Evolutionary conservation across 768 basidiomycete genomes (phyloP), one percentile per base, ranked within the genome.

Genomic region (Lactifluus echinatus): DNA sequence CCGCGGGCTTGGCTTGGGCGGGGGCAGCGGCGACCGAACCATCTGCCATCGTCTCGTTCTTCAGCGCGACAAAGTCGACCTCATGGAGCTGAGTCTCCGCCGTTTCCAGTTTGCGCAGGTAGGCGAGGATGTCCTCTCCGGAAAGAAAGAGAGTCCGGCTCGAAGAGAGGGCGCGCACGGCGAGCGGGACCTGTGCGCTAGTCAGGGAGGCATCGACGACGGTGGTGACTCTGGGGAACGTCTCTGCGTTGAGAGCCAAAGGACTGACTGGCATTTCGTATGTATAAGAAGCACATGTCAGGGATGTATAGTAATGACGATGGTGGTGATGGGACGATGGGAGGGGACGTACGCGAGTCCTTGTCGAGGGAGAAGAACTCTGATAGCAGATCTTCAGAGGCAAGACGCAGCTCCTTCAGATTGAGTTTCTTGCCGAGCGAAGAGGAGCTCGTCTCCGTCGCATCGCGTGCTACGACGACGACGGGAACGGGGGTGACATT

Each of bases 331-430:
- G n/a, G n/a, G 7, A 10, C 3, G 40, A 49, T 29, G 26, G n/a
- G n/a, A 39, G 14, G 40, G 50, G 21, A 80, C 89, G 66, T 69
- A 93, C 92, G 72, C 45, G 90, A 89, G 71, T 93, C 83, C 73
- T 94, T 95, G 69, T 88, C 82, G 45, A 89, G 77, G 2, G 76
- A 72, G 69, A 96, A 88, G 74, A 95, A 89, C 63, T 93, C 87
- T 45, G 80, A 79, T 65, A 95, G 76, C 31, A 95, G 78, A 66
- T 96, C 93, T 70, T 88, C 89, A 26, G 84, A 80, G 8, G 92
- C 93, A 55, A 95, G 70, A 29, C 93, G 77, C 60, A 94, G 75
- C 56, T 97, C 93, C 74, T 95, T 96, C 71, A 94, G 67, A 68
- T 81, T 83, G 52, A 91, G 76, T 68, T 81, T 83, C 72, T 89